Base-by-base conservation (phyloP, 2,329 filamentous ascomycete species). In the Rhynchosporium agropyri region DNA sequence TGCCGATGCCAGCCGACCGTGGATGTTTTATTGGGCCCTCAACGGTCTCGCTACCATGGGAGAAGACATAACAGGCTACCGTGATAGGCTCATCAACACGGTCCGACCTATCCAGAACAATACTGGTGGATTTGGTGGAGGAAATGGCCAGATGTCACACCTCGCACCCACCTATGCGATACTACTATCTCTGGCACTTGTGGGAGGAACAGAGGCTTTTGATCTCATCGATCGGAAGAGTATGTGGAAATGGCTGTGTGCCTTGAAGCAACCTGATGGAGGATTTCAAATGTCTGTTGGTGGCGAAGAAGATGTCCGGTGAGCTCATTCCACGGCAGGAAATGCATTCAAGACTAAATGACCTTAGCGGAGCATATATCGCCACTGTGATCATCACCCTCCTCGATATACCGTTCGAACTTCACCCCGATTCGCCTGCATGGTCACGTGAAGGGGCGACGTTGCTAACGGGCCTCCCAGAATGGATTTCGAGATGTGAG, bases 1-100 rank as follows among this genome's bases (percentile, higher is more conserved):
- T 55, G 85, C 92, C 69, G 95, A 99, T 79, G 89, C 95, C 38
- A 93, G 90, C 74, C 83, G 94, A 61, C 93, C 95, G 9, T 99
- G 95, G 95, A 84, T 97, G 72, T 83, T 97, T 67, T 98, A 97
- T 79, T 99, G 95, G 95, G 90, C 85, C 59, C 80, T 98, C 60
- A 85, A 88, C 40, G 92, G 85, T 2, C 80, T 99, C 67, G 80
- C 83, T 31, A 80, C 93, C 40, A 79, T 99, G 56, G 92, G 91
- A 54, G 86, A 92, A 73, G 91, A 97, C 74, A 76, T 85, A 45
- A 79, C 78, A 7, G 72, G 75, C 61, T 94, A 91, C 76, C 84
- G 88, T 61, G 79, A 89, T 67, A 82, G 84, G 77, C 85, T 94
- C 63, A 79, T 90, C 57, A 84, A 87, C 64, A 97, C 93, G 6